Conservation (phyloP, 768 basidiomycete species). For the Pleurotus platypus region DNA sequence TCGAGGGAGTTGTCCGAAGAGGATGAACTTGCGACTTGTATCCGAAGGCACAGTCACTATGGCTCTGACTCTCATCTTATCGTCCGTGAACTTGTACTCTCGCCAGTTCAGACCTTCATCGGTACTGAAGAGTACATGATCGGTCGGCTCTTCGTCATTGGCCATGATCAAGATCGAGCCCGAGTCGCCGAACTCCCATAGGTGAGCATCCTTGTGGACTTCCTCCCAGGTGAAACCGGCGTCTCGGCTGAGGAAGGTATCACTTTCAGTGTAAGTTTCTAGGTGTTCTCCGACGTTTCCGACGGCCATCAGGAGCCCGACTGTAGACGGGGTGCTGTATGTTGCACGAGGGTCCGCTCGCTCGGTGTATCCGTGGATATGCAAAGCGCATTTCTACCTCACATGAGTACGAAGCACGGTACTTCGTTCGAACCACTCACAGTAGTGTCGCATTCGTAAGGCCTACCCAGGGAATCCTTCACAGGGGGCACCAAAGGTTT, state of each 20-base stretch:
- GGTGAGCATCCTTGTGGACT: constrained; percentile 95
- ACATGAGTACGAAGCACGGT: not conserved
- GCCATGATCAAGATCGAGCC: constrained; percentile 91
- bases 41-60: constrained; percentile 90
- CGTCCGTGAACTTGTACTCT: constrained; percentile 78
- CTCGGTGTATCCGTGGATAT: constrained; percentile 96
- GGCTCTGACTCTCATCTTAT: constrained; percentile 66
- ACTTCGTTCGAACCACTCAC: constrained; percentile 36
- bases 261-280: constrained; percentile 77
- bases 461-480: constrained; percentile 68
- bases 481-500: constrained; percentile 73
- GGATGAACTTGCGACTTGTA: constrained; percentile 86
- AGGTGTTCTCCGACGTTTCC: constrained; percentile 91
- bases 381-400: constrained; percentile 73
- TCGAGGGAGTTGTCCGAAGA: constrained; percentile 65
- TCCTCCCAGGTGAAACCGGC: constrained; percentile 99
- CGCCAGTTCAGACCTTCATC: constrained; percentile 88
- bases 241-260: constrained; percentile 95
- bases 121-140: constrained; percentile 84
- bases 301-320: constrained; percentile 93
- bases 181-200: constrained; percentile 98
- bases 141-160: constrained; percentile 92
- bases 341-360: constrained; percentile 87
- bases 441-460: constrained; percentile 67
- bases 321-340: constrained; percentile 87